Percentiles rank a stretch among this genome's conserved stretches.
Conservation (phyloP, 2,329 filamentous ascomycete species). For the Thielaviopsis cerberus region DNA sequence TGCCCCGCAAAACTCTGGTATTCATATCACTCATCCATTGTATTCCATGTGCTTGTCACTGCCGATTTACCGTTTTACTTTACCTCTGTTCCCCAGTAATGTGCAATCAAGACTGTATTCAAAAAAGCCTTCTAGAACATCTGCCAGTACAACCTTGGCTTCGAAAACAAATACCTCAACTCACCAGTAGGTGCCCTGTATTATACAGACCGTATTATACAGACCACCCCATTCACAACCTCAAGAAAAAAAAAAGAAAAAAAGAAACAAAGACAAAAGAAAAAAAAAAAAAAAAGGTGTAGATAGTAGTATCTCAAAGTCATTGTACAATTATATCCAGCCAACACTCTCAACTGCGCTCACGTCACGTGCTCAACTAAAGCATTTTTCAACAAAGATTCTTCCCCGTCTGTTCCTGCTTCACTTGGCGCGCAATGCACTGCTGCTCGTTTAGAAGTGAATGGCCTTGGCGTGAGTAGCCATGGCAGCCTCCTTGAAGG, state of each 20-base stretch:
- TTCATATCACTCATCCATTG: no score
- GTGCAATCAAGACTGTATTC: no score
- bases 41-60: neutral
- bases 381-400: neutral
- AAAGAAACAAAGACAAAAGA: neutral
- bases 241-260: neutral
- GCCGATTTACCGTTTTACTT: no score
- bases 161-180: no score
- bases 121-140: neutral
- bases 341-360: slow-evolving; percentile 3
- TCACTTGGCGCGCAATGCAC: neutral
- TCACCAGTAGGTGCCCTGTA: no score
- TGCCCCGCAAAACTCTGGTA: no score
- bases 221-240: no score
- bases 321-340: slow-evolving; percentile 12
- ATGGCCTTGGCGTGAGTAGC: slow-evolving; percentile 88
- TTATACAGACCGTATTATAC: no score
- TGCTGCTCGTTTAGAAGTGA: slow-evolving; percentile 49
- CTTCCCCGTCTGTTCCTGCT: neutral
- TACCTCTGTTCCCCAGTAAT: no score
- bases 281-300: neutral
- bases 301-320: slow-evolving; percentile 1
- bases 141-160: no score
- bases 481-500: slow-evolving; percentile 99
- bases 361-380: slow-evolving; percentile 1